phyloP scores from a whole-genome alignment of 805 yeast species.

The Komagataella phaffii region DNA sequence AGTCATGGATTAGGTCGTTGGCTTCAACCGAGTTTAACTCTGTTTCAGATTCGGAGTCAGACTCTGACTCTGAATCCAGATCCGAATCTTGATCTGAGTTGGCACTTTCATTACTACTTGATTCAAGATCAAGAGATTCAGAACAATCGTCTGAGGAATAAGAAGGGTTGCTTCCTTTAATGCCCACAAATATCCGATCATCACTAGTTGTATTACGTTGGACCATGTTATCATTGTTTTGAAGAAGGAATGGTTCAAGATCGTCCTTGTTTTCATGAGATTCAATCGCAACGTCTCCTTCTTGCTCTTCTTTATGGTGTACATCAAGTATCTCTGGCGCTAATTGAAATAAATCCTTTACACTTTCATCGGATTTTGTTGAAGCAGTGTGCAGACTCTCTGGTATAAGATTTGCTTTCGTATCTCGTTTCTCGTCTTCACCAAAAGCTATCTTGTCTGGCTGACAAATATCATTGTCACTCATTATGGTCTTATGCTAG shows the following conservation, averaged over 20 bases:
- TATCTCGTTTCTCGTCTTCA: not conserved
- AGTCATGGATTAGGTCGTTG: slow-evolving; percentile 27
- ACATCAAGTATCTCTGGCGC: not conserved
- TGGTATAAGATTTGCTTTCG: not conserved
- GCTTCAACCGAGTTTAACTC: slow-evolving; percentile 12
- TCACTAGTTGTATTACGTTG: not conserved
- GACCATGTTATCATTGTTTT: not conserved
- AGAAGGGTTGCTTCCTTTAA: not conserved
- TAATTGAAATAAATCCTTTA: not conserved
- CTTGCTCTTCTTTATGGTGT: not conserved
- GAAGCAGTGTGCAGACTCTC: not conserved
- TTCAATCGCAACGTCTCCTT: not conserved
- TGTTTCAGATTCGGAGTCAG: slow-evolving; percentile 11
- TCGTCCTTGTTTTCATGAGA: not conserved
- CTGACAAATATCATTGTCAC: not conserved
- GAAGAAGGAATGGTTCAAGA: not conserved
- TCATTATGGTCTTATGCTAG: not conserved
- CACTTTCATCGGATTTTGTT: not conserved
- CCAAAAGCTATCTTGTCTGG: not conserved
- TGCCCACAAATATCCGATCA: not conserved
- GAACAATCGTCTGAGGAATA: not conserved
- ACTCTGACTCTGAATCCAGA: slow-evolving; percentile 8
- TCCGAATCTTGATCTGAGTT: slow-evolving; percentile 4
- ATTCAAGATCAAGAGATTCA: not conserved
- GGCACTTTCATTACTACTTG: not conserved